Base-by-base conservation (phyloP, 768 basidiomycete genomes). In the Naganishia friedmannii region DNA sequence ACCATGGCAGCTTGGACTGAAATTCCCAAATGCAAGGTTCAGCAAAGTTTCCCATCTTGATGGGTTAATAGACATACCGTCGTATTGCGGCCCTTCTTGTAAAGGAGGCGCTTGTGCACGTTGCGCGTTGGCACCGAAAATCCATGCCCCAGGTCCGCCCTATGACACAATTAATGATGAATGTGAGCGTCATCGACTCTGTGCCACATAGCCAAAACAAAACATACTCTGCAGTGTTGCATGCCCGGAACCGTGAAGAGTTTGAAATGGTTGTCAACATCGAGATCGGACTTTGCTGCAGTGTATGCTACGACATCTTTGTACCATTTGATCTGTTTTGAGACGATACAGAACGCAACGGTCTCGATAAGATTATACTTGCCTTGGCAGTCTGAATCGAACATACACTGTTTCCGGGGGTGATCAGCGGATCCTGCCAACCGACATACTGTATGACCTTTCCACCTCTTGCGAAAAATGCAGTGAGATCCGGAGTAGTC, bases 281-380 rank as follows among this genome's bases (percentile, higher is more conserved):
- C 19, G 9, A 63, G 1, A 17, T 63, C 39, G n/a, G 60, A 63
- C n/a, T 42, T 63, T 26, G 60, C 42, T 4, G 39, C 21, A n/a
- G 60, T 63, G 39, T 63, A 63, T 26, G 60, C 37, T 2, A 28
- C 26, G 15, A 63, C 60, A 29, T 63, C 60, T 29, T 45, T 63
- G 39, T 63, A 63, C 60, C 60, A 63, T 15, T 63, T 63, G 60
- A 63, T 63, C 60, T 63, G 26, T 46, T 19, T 29, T 5, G 31
- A 23, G 13, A 34, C 19, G 42, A 15, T 9, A 23, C 2, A 26
- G 19, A 19, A 42, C 15, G 15, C 34, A 5, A 8, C 21, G 23
- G 39, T 32, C 8, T 4, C 10, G 55, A 56, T 56, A 19, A 42
- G 2, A 10, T 13, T 2, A 42, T 56, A 56, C n/a, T 12, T 5